phyloP scores from a whole-genome alignment of 192 early-diverging fungal genomes.

The Umbelopsis isabellina region DNA sequence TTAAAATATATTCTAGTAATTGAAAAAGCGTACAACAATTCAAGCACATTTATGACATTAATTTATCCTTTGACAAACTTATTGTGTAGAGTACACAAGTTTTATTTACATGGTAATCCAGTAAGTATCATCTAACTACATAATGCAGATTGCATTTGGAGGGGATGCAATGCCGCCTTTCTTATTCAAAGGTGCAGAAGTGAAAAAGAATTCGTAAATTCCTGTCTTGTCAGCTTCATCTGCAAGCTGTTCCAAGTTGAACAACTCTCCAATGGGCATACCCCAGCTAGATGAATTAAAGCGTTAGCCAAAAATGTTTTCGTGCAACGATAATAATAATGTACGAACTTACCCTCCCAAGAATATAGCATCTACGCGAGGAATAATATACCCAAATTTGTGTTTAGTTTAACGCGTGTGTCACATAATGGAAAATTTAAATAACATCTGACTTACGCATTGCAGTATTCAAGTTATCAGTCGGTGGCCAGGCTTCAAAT shows the following conservation, averaged over 20 bases:
- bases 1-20: too few species aligned
- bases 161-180: constrained; percentile 32
- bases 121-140: constrained; percentile 12
- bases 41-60: too few species aligned
- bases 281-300: not conserved
- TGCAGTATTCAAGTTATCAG: constrained; percentile 3
- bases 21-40: too few species aligned
- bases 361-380: constrained; percentile 25
- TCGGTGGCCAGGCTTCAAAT: constrained; percentile 32
- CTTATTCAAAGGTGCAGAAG: constrained; percentile 39
- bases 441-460: constrained; percentile 25
- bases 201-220: constrained; percentile 35
- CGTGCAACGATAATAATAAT: not conserved
- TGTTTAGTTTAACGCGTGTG: not conserved
- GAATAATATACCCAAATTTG: not conserved
- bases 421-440: not conserved
- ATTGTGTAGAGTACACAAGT: too few species aligned
- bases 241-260: constrained; percentile 33
- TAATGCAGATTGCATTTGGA: constrained; percentile 40
- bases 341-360: constrained; percentile 26
- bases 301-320: not conserved
- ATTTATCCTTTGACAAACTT: too few species aligned
- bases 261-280: constrained; percentile 40
- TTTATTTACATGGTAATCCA: too few species aligned
- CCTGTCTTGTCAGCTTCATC: constrained; percentile 29